A percentile compares a stretch with the other conserved stretches of the same genome.
Evolutionary conservation across 192 early-diverging fungal species (phyloP).

Genomic region (Backusella mclennaniae): DNA sequence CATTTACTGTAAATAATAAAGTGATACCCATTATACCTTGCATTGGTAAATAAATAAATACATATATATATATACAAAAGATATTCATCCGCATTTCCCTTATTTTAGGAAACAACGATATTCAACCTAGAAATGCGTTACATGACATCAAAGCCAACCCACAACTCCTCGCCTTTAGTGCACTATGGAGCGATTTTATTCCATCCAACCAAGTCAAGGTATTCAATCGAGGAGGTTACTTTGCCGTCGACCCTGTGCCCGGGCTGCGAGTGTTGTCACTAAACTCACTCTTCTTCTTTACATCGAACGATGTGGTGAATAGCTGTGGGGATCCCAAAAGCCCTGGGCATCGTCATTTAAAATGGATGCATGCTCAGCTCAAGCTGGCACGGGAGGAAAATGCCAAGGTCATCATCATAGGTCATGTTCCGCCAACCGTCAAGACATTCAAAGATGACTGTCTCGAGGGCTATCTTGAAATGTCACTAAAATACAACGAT

Average conservation of each 20-base stretch:
- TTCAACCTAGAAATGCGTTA: slow-evolving; percentile 60
- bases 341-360: slow-evolving; percentile 62
- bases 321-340: slow-evolving; percentile 55
- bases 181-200: slow-evolving; percentile 58
- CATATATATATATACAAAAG: background rate
- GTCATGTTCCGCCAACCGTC: slow-evolving; percentile 61
- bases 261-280: slow-evolving; percentile 57
- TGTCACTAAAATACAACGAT: slow-evolving; percentile 44
- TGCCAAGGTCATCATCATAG: slow-evolving; percentile 57
- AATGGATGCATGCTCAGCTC: slow-evolving; percentile 67
- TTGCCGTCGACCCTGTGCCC: slow-evolving; percentile 51
- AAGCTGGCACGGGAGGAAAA: slow-evolving; percentile 37
- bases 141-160: slow-evolving; percentile 35
- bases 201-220: slow-evolving; percentile 55
- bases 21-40: slow-evolving; percentile 49
- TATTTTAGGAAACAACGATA: slow-evolving; percentile 62
- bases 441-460: slow-evolving; percentile 43
- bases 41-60: slow-evolving; percentile 24
- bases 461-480: slow-evolving; percentile 35
- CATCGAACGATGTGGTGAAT: slow-evolving; percentile 64
- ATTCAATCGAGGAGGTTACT: slow-evolving; percentile 72
- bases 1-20: slow-evolving; percentile 42
- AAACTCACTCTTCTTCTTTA: slow-evolving; percentile 75
- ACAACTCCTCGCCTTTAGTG: slow-evolving; percentile 44
- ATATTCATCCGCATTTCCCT: background rate